Percentiles rank a stretch among this genome's conserved stretches.
Evolutionary conservation across 1,139 yeast species (phyloP).

Genomic region (Zygosaccharomyces pseudobailii): DNA sequence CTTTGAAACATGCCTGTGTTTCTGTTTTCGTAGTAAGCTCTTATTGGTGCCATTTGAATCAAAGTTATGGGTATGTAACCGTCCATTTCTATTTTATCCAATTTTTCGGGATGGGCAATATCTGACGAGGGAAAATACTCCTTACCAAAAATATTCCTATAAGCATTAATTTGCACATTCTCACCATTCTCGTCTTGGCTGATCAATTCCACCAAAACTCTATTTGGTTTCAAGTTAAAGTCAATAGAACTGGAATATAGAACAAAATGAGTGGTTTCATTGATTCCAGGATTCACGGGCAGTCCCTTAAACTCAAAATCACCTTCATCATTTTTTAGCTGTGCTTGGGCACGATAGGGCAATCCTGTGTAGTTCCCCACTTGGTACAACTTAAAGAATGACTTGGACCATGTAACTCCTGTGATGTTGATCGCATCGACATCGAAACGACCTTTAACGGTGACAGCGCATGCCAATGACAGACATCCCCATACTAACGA

Average conservation of each 20-base stretch:
- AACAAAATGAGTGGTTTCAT: constrained; percentile 28
- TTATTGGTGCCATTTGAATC: constrained; percentile 29
- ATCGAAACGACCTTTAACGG: constrained; percentile 24
- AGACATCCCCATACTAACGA: constrained; percentile 1
- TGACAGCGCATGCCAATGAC: constrained; percentile 11
- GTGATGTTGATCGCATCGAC: constrained; percentile 20
- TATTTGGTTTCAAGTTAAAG: constrained; percentile 33
- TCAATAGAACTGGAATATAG: constrained; percentile 29
- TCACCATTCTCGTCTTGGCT: constrained; percentile 18
- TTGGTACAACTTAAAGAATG: constrained; percentile 27
- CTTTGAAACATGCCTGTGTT: constrained; percentile 31
- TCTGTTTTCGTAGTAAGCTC: constrained; percentile 33
- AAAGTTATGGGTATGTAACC: constrained; percentile 26
- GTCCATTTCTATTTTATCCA: constrained; percentile 21
- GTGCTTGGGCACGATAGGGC: constrained; percentile 17
- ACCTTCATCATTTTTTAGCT: constrained; percentile 23
- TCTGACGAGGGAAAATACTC: constrained; percentile 34
- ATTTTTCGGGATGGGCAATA: constrained; percentile 28
- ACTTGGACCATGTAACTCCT: constrained; percentile 20
- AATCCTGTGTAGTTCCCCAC: constrained; percentile 20
- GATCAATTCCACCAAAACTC: constrained; percentile 27
- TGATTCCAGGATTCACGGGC: constrained; percentile 25
- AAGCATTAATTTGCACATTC: constrained; percentile 18
- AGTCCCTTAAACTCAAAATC: constrained; percentile 27
- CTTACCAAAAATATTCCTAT: constrained; percentile 31